Evolutionary conservation across 1,284 basidiomycete species (phyloP).

Genomic region (Earliella scabrosa): DNA sequence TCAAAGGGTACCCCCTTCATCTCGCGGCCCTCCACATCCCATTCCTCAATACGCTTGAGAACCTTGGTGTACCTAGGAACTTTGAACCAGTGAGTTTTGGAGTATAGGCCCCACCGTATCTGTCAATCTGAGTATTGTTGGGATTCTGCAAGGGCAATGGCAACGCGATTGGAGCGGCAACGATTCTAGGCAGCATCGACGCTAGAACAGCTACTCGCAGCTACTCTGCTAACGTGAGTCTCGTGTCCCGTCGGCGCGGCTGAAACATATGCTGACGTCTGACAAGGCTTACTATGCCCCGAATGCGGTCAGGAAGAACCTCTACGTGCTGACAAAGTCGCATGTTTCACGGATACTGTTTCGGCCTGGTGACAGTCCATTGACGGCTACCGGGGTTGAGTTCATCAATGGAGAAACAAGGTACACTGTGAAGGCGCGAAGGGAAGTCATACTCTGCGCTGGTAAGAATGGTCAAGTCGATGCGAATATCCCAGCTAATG

Average conservation of each 20-base stretch:
- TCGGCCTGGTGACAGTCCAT: neutral
- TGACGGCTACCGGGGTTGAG: slow-evolving; percentile 57
- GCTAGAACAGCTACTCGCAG: slow-evolving; percentile 5
- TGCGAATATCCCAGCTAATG: neutral
- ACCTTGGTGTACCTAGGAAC: slow-evolving; percentile 13
- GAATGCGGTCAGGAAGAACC: slow-evolving; percentile 7
- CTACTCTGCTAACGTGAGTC: slow-evolving; percentile 12
- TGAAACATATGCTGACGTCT: neutral
- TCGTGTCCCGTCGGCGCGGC: too few relatives aligned
- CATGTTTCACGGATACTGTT: slow-evolving; percentile 15
- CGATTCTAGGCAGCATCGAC: slow-evolving; percentile 6
- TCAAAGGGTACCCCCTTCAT: slow-evolving; percentile 15
- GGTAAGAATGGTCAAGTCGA: slow-evolving; percentile 19
- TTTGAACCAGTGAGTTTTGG: slow-evolving; percentile 7
- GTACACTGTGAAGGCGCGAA: slow-evolving; percentile 21
- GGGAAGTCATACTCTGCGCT: slow-evolving; percentile 32
- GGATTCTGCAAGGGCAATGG: slow-evolving; percentile 3
- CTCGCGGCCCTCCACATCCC: slow-evolving; percentile 3
- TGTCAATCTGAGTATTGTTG: neutral
- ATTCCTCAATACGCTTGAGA: slow-evolving; percentile 19
- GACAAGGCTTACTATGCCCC: slow-evolving; percentile 14
- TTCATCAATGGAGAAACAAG: slow-evolving; percentile 25
- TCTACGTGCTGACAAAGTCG: slow-evolving; percentile 23
- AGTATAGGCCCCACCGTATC: neutral
- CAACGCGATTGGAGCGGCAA: slow-evolving; percentile 7